A percentile compares a stretch with the other conserved stretches of the same genome.
phyloP scores from a whole-genome alignment of 768 basidiomycete genomes.

The Podaxis rugospora region DNA sequence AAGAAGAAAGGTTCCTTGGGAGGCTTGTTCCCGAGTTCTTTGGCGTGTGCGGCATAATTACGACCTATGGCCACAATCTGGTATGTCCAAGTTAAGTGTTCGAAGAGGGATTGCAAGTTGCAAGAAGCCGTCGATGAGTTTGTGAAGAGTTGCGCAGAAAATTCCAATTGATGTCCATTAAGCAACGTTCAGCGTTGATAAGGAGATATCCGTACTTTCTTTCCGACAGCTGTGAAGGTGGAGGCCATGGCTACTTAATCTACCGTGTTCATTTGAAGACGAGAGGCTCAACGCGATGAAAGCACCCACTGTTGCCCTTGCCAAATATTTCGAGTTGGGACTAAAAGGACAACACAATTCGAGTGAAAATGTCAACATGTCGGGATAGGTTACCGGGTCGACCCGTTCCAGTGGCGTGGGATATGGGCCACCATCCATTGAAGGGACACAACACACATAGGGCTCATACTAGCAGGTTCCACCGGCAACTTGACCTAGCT shows the following conservation, averaged over 20 bases:
- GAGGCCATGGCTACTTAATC: conserved; percentile 21
- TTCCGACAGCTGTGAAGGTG: conserved; percentile 30
- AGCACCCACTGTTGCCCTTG: neutral
- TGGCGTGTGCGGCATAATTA: conserved; percentile 89
- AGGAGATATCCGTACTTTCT: conserved; percentile 24
- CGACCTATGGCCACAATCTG: conserved; percentile 95
- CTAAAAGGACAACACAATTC: neutral
- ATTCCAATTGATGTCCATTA: neutral
- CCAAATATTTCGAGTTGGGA: neutral
- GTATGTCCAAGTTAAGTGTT: neutral
- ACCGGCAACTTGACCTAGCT: no score
- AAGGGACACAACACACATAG: no score
- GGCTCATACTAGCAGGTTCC: no score
- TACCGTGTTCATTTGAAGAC: neutral
- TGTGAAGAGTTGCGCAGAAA: neutral
- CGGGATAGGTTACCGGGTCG: neutral
- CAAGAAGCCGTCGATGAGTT: neutral
- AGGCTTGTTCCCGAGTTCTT: conserved; percentile 83
- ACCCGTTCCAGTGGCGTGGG: neutral
- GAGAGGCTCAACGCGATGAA: no score
- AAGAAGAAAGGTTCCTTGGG: conserved; percentile 99
- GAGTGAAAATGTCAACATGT: neutral
- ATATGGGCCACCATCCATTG: neutral
- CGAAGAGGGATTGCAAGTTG: neutral
- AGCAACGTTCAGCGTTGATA: neutral